Conservation (phyloP, 805 yeast genomes). For the Wickerhamomyces chambardii region DNA sequence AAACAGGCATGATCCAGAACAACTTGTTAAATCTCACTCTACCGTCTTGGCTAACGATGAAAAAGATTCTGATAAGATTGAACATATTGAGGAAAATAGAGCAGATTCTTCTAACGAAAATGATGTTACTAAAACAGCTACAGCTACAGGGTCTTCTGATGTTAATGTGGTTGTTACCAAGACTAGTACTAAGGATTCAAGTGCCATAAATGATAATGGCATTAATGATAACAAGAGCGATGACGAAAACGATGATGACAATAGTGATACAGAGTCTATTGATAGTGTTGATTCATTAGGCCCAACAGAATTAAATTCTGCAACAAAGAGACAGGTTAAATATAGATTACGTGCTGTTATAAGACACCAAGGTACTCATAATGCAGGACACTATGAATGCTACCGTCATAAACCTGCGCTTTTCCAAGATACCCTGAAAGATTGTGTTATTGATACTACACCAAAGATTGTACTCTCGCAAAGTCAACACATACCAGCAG, state of each 20-base stretch:
- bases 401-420: conserved; percentile 66
- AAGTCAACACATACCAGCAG: too few species aligned
- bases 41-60: conserved; percentile 9
- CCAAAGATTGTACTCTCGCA: conserved; percentile 21
- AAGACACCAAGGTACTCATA: conserved; percentile 83
- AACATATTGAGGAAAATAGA: conserved; percentile 4
- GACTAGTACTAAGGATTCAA: conserved; percentile 8
- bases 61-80: background rate
- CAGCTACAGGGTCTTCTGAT: too few species aligned
- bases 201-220: conserved; percentile 14
- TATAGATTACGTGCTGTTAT: conserved; percentile 67
- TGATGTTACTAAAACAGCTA: too few species aligned
- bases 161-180: too few species aligned
- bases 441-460: conserved; percentile 19
- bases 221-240: conserved; percentile 9
- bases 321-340: conserved; percentile 22
- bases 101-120: conserved; percentile 12
- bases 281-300: background rate
- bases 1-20: conserved; percentile 15
- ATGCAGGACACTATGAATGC: conserved; percentile 87
- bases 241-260: too few species aligned
- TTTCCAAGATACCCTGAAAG: conserved; percentile 18
- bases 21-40: conserved; percentile 14
- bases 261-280: conserved; percentile 1
- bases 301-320: conserved; percentile 8